These are phyloP conservation scores for Penicillium silybi DNA, from an alignment of 495 filamentous ascomycete genomes.

Conservation along the genomic window DNA sequence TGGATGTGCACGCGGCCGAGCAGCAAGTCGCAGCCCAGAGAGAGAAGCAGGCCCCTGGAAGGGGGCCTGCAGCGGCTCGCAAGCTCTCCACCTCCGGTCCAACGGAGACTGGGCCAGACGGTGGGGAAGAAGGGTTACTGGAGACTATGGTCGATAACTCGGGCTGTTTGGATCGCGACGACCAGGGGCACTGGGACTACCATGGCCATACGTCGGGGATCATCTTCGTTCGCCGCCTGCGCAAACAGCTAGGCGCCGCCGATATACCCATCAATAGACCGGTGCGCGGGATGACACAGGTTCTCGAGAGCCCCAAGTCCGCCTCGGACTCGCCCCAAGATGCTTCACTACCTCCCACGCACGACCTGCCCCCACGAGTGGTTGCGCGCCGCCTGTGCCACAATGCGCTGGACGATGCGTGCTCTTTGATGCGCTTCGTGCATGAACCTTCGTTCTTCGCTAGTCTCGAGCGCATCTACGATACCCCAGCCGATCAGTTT, in stretches of 20 bases:
- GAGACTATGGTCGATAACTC: constrained; percentile 94
- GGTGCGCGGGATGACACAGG: constrained; percentile 36
- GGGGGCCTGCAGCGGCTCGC: constrained; percentile 2
- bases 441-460: constrained; percentile 82
- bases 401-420: constrained; percentile 78
- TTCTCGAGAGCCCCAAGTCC: constrained; percentile 72
- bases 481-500: constrained; percentile 62
- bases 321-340: constrained; percentile 58
- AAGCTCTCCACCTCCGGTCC: constrained; percentile 4
- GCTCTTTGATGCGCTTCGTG: constrained; percentile 78
- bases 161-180: constrained; percentile 85
- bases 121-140: constrained; percentile 69
- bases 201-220: constrained; percentile 90
- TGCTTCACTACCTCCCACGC: constrained; percentile 46
- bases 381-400: constrained; percentile 67
- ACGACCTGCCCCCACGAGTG: constrained; percentile 67
- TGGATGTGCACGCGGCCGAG: constrained; percentile 65
- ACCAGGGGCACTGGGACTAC: constrained; percentile 90
- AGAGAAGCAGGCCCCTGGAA: constrained; percentile 17
- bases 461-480: constrained; percentile 75
- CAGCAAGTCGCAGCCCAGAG: constrained; percentile 30
- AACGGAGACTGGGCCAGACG: constrained; percentile 21
- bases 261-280: constrained; percentile 42
- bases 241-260: constrained; percentile 69
- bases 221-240: constrained; percentile 78